A percentile compares a stretch with the other conserved stretches of the same genome.
Conservation (phyloP, 768 basidiomycete species). For the Lentinus brumalis region DNA sequence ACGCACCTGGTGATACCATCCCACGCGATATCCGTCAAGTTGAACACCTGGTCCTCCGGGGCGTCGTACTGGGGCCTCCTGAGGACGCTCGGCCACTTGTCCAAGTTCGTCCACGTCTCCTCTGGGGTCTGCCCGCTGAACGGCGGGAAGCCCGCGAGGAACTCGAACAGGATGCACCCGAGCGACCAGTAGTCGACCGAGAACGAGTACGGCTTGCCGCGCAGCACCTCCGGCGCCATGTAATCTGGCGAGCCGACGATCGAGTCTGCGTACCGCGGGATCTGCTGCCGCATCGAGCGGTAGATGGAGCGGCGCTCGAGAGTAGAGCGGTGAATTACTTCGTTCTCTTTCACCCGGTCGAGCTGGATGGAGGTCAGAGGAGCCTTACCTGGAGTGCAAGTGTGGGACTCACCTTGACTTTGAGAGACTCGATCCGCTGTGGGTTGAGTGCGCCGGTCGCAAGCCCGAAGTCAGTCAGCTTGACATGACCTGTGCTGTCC, state of each 20-base stretch:
- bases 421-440: slow-evolving; percentile 90
- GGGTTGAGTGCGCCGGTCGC: slow-evolving; percentile 97
- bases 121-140: slow-evolving; percentile 95
- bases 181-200: slow-evolving; percentile 99
- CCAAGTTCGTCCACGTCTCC: slow-evolving; percentile 98
- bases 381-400: too few species aligned
- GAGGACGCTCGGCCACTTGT: slow-evolving; percentile 94
- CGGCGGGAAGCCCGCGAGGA: slow-evolving; percentile 94
- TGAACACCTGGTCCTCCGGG: slow-evolving; percentile 96
- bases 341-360: slow-evolving; percentile 94
- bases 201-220: slow-evolving; percentile 93
- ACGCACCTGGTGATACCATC: slow-evolving; percentile 84
- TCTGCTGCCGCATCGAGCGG: slow-evolving; percentile 85
- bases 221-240: slow-evolving; percentile 94
- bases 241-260: slow-evolving; percentile 99
- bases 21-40: slow-evolving; percentile 92
- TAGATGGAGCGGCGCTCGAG: slow-evolving; percentile 94
- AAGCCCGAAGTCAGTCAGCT: slow-evolving; percentile 95
- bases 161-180: slow-evolving; percentile 98
- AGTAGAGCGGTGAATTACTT: slow-evolving; percentile 87
- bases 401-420: slow-evolving; percentile 66
- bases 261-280: slow-evolving; percentile 93
- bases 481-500: slow-evolving; percentile 94
- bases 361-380: slow-evolving; percentile 50
- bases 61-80: slow-evolving; percentile 94